Conservation (phyloP, 2,329 filamentous ascomycete species). For the Rhexocercosporidium sp. region DNA sequence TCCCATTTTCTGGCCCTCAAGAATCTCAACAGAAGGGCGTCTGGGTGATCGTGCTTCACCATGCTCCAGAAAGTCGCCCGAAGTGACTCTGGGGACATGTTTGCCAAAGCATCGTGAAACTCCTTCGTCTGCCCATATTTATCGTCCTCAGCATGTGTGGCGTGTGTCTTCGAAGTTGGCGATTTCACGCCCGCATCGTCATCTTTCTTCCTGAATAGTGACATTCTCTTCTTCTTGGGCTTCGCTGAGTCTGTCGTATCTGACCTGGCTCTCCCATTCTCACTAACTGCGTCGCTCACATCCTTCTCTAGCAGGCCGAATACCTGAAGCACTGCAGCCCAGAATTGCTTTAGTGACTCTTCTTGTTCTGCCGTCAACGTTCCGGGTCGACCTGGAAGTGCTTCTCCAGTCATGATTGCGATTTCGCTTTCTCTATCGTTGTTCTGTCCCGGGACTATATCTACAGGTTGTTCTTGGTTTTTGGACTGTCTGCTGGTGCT, state of each 20-base stretch:
- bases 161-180: conserved; percentile 35
- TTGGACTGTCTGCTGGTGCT: background rate
- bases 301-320: conserved; percentile 63
- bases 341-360: conserved; percentile 85
- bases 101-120: conserved; percentile 81
- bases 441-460: background rate
- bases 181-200: conserved; percentile 52
- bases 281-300: conserved; percentile 36
- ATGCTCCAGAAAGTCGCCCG: conserved; percentile 87
- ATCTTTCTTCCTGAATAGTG: conserved; percentile 68
- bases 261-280: conserved; percentile 31
- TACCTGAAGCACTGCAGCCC: conserved; percentile 76
- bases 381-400: conserved; percentile 75
- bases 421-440: conserved; percentile 21
- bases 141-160: conserved; percentile 65
- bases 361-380: conserved; percentile 92
- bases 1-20: conserved; percentile 95
- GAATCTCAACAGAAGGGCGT: conserved; percentile 82
- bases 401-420: conserved; percentile 49
- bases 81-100: conserved; percentile 77
- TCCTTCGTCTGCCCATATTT: conserved; percentile 92
- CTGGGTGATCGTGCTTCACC: conserved; percentile 94
- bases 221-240: conserved; percentile 76
- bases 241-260: conserved; percentile 50
- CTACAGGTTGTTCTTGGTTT: background rate